These are phyloP conservation scores for Spatholobus suberectus DNA, from an alignment of 306 rosid species.

Conservation along the genomic window DNA sequence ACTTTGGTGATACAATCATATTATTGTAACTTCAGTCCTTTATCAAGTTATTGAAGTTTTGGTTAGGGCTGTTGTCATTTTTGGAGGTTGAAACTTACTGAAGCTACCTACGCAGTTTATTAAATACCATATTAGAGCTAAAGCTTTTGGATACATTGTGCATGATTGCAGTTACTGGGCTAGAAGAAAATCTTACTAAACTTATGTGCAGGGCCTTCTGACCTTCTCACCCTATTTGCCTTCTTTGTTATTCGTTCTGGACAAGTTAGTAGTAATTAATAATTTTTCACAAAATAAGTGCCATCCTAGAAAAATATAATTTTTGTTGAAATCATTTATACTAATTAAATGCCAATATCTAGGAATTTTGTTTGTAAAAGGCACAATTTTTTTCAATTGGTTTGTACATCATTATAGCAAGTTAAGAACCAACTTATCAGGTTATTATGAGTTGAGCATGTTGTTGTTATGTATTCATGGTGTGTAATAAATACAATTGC, in stretches of 20 bases:
- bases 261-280: conserved; percentile 1
- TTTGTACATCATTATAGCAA: neutral
- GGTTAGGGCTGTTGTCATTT: neutral
- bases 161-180: neutral
- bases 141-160: neutral
- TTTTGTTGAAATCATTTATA: neutral
- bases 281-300: neutral
- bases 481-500: conserved; percentile 1
- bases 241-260: neutral
- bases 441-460: neutral
- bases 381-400: neutral
- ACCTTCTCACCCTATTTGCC: neutral
- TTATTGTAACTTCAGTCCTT: neutral
- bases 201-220: conserved; percentile 7
- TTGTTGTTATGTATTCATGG: neutral
- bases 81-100: conserved; percentile 8
- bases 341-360: neutral
- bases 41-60: neutral
- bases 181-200: conserved; percentile 1
- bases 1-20: neutral
- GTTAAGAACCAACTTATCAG: neutral
- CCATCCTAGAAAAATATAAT: neutral
- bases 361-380: neutral
- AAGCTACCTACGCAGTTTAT: neutral
- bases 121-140: neutral